Evolutionary conservation across 345 rosid genomes (phyloP), one percentile per base, ranked within the genome.

Genomic region (Gossypium ekmanianum): DNA sequence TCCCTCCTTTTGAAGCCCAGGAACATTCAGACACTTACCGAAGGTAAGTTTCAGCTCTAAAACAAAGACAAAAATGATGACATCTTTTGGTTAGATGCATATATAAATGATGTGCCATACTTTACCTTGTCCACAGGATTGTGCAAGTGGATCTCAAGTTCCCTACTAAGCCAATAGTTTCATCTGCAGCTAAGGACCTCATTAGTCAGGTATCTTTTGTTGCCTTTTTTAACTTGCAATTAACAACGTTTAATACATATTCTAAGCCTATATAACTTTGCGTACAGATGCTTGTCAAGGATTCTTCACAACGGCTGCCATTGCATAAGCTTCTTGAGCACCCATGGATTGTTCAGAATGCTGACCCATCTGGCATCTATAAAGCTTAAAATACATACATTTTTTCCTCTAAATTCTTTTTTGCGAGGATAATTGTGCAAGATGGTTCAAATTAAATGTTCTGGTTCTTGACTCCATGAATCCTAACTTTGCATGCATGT

Each of bases 131-230:
- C 7, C 29, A 74, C 81, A 95, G 99, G 85, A 96, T 96, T 85
- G 89, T 93, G 82, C 98, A 96, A 82, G 99, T 93, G 73, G 99
- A 93, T 78, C 83, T 96, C 52, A 96, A 92, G 81, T 96, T 96
- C 78, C 99, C 97, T 71, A 75, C 94, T 1, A 90, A 89, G 83
- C 98, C 98, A n/a, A 82, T 92, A 12, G 88, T 93, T 9, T 96
- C 99, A 77, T 79, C 94, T 64, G 75, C 90, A 74, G 99, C 98
- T 39, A 93, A 96, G 84, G 98, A 96, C 79, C 92, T 93, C 10
- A 85, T 93, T 48, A 87, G 91, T 82, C 93, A 90, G 99, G 99
- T 93, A 61, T 50, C 6, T 24, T 26, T 59, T 22, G 72, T 57
- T 54, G 3, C 61, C 9, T 29, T 22, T 34, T 3, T 4, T 61